phyloP scores from a whole-genome alignment of 768 basidiomycete genomes.

The Mycena indigotica region DNA sequence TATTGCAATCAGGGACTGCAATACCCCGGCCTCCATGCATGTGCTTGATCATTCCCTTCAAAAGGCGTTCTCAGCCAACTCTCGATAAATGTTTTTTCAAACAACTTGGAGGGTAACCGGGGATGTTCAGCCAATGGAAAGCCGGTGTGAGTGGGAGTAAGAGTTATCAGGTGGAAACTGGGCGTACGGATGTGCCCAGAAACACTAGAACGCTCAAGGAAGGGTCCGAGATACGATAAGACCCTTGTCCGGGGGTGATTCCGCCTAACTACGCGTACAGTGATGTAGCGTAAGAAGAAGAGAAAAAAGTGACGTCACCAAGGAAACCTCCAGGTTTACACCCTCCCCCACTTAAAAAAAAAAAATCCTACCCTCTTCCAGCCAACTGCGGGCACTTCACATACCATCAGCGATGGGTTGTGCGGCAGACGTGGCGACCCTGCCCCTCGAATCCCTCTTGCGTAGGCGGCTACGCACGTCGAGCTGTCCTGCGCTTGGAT shows the following conservation, averaged over 20 bases:
- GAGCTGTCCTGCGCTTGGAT: not conserved
- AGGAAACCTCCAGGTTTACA: not conserved
- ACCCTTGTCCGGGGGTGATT: not conserved
- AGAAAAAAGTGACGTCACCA: not conserved
- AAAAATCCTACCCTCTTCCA: not conserved
- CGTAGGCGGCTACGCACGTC: not conserved
- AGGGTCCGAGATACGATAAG: no score
- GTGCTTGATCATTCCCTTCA: no score
- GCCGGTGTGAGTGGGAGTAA: no score
- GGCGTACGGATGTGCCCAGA: no score
- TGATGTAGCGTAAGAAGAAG: not conserved
- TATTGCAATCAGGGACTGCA: no score
- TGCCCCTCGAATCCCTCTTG: not conserved
- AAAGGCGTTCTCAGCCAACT: no score
- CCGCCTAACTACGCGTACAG: not conserved
- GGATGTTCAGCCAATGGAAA: no score
- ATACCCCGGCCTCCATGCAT: no score
- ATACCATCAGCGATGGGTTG: not conserved
- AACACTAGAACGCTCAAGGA: no score
- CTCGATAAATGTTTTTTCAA: no score
- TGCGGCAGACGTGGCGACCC: conserved; percentile 1
- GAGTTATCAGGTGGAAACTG: no score
- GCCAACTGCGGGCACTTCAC: conserved; percentile 1
- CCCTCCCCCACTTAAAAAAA: conserved; percentile 1
- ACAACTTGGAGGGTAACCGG: no score